A percentile compares a stretch with the other conserved stretches of the same genome.
Evolutionary conservation across 805 yeast genomes (phyloP).

Genomic region (Ogataea pilisensis): DNA sequence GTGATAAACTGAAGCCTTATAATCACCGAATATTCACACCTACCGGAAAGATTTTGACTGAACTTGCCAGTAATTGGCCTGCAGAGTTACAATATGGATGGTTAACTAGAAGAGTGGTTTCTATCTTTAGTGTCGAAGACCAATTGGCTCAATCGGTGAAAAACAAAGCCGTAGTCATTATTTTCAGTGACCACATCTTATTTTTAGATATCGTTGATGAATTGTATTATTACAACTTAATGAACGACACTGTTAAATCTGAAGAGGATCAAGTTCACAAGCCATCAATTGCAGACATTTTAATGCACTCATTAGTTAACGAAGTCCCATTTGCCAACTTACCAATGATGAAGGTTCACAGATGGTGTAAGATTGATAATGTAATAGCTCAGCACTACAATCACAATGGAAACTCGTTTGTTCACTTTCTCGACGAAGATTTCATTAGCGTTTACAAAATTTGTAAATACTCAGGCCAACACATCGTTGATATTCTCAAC

Average conservation of each 20-base stretch:
- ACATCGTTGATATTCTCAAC: constrained; percentile 53
- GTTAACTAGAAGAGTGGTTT: constrained; percentile 81
- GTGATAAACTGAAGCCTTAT: constrained; percentile 44
- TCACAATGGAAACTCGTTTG: constrained; percentile 23
- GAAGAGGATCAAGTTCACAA: constrained; percentile 27
- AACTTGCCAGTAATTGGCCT: constrained; percentile 86
- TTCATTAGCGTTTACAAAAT: constrained; percentile 22
- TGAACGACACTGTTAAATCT: constrained; percentile 12
- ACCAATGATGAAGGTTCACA: constrained; percentile 64
- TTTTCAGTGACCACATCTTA: constrained; percentile 78
- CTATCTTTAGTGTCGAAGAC: constrained; percentile 47
- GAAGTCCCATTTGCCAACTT: constrained; percentile 67
- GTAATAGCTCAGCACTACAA: constrained; percentile 46
- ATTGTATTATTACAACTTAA: constrained; percentile 29
- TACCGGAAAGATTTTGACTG: constrained; percentile 82
- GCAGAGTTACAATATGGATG: constrained; percentile 81
- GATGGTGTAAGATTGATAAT: constrained; percentile 62
- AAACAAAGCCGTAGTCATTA: constrained; percentile 54
- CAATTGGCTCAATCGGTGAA: constrained; percentile 24
- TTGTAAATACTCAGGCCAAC: constrained; percentile 27
- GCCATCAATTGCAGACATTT: constrained; percentile 69
- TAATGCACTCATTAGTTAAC: constrained; percentile 87
- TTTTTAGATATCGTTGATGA: constrained; percentile 54
- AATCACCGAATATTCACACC: constrained; percentile 79
- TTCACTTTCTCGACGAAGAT: constrained; percentile 25